These are phyloP conservation scores for Mortierella claussenii DNA, from an alignment of 192 early-diverging fungal species.

Conservation along the genomic window DNA sequence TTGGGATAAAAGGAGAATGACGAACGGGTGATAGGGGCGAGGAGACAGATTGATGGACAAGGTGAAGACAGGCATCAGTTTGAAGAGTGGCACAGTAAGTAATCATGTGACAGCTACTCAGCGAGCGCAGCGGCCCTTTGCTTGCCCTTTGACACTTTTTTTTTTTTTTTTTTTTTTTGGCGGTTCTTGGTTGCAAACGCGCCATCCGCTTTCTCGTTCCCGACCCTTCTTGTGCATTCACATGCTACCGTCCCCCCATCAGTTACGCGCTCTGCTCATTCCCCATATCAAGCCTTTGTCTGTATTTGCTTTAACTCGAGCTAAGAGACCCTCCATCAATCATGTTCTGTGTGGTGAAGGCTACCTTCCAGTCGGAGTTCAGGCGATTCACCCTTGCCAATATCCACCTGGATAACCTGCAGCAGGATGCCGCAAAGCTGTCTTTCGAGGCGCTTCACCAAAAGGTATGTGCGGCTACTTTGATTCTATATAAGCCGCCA, in stretches of 20 bases:
- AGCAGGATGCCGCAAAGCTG: slow-evolving; percentile 16
- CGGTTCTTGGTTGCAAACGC: neutral
- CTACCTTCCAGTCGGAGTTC: slow-evolving; percentile 28
- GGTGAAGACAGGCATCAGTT: no score
- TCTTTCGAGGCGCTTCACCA: slow-evolving; percentile 22
- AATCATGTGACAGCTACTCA: neutral
- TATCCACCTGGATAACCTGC: slow-evolving; percentile 23
- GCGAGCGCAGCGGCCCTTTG: neutral
- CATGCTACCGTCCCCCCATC: no score
- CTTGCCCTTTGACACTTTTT: neutral
- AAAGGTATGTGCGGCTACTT: slow-evolving; percentile 11
- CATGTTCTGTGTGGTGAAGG: slow-evolving; percentile 48
- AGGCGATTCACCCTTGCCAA: slow-evolving; percentile 43
- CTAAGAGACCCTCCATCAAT: neutral
- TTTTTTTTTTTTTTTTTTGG: slow-evolving; percentile 3
- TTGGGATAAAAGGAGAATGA: no score
- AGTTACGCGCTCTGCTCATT: no score
- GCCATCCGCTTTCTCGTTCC: neutral
- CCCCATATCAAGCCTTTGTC: neutral
- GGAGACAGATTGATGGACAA: no score
- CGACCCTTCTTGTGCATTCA: neutral
- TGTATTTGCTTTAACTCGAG: neutral
- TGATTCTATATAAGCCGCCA: neutral
- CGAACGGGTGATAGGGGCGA: no score
- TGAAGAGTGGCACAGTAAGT: neutral